Evolutionary conservation across 805 yeast species (phyloP), one percentile per base, ranked within the genome.

Genomic region (Scheffersomyces amazonensis): DNA sequence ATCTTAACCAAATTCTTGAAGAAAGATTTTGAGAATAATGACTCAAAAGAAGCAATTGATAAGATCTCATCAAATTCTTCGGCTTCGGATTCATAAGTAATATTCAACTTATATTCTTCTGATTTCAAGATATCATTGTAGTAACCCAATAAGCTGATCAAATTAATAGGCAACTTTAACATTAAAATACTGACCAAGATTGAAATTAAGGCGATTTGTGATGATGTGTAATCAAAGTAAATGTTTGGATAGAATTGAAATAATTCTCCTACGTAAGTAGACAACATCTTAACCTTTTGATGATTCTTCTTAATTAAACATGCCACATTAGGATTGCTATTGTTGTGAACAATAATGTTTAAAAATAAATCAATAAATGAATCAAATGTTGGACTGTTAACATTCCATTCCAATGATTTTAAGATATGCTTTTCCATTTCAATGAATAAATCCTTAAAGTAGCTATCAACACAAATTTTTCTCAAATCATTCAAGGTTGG

Each of bases 341-440:
- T 44, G 36, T 46, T 46, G 30, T 61, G 52, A 42, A 64, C 59
- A 35, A 81, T 56, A 43, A 61, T 52, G 44, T 71, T 69, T 37
- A 81, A 57, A 48, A 69, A 71, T 36, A 82, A 56, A 50, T 83
- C 87, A 40, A 83, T 64, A 49, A 80, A 80, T 10, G 75, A 63
- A 56, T 83, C 89, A 47, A 78, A 74, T 3, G 86, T 79, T 17
- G 87, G 78, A 23, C 73, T 64, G 35, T 78, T 71, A 25, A 83
- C 63, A 45, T 75, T 69, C 91, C 91, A 85, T 39, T 78, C 67
- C 43, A 85, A 64, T 4, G 79, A 69, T 50, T 75, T 78, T 40
- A 84, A 64, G 31, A 85, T 71, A 49, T 81, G 82, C 41, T 80
- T 70, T 55, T 85, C 95, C 79, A 83, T 79, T 52, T 79, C 80